Conservation (phyloP, 176 grass and related monocot species). For the Oryza punctata region DNA sequence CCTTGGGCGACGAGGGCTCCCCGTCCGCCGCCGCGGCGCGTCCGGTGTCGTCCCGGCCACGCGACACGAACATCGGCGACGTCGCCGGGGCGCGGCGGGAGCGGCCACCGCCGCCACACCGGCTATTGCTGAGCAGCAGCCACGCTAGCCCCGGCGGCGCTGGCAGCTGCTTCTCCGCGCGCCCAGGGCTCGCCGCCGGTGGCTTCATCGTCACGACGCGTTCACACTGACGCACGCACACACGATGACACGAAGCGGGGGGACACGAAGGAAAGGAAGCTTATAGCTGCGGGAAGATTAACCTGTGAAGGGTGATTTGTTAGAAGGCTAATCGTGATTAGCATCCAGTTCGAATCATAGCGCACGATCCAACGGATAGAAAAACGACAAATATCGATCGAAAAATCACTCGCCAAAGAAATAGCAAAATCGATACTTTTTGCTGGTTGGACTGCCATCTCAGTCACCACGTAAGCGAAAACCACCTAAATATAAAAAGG, state of each 20-base stretch:
- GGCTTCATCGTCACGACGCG: slow-evolving; percentile 21
- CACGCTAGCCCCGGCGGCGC: slow-evolving; percentile 53
- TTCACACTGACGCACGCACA: too few relatives aligned
- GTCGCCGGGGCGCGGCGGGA: slow-evolving; percentile 47
- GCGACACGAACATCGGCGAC: slow-evolving; percentile 59
- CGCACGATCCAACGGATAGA: too few relatives aligned
- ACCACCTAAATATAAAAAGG: too few relatives aligned
- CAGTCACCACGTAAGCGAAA: too few relatives aligned
- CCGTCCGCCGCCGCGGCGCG: slow-evolving; percentile 37
- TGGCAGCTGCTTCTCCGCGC: slow-evolving; percentile 57
- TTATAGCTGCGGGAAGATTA: neutral
- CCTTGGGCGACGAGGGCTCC: slow-evolving; percentile 77
- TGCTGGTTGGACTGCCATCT: too few relatives aligned
- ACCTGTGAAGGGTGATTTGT: neutral
- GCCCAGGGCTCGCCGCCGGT: slow-evolving; percentile 58
- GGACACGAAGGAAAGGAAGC: neutral
- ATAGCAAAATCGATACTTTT: too few relatives aligned
- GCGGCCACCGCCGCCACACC: slow-evolving; percentile 30
- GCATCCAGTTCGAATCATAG: too few relatives aligned
- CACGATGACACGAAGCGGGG: neutral
- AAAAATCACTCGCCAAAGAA: too few relatives aligned
- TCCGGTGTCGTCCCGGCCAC: slow-evolving; percentile 39
- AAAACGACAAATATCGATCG: too few relatives aligned
- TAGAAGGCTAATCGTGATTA: neutral
- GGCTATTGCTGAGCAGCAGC: slow-evolving; percentile 60